A percentile compares a stretch with the other conserved stretches of the same genome.
These are phyloP conservation scores for Cryptosporidium meleagridis DNA, from an alignment of 169 alveolate species.

Conservation along the genomic window DNA sequence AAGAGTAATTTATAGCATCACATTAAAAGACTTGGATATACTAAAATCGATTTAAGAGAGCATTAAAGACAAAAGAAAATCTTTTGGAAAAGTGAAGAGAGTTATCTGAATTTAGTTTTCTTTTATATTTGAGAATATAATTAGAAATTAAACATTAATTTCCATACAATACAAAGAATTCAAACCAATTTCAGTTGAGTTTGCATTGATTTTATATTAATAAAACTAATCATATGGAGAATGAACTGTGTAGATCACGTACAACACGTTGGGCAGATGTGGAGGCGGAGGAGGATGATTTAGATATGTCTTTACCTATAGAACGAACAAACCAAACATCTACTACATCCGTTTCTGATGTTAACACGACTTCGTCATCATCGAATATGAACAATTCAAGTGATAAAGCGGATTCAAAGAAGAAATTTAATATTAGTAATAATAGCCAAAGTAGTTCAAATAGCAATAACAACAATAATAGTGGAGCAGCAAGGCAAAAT, in stretches of 20 bases:
- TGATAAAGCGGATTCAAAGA: background rate
- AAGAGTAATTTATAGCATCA: background rate
- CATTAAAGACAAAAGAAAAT: background rate
- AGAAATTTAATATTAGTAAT: background rate
- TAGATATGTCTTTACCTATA: conserved; percentile 61
- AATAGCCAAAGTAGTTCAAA: background rate
- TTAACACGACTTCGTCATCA: background rate
- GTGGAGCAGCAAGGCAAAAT: background rate
- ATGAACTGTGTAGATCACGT: conserved; percentile 67
- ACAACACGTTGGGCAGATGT: conserved; percentile 76
- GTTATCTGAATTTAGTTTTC: background rate
- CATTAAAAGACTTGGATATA: background rate
- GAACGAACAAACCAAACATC: background rate
- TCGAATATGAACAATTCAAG: background rate
- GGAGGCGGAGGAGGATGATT: conserved; percentile 71
- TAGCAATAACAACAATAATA: background rate
- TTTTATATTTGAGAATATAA: background rate
- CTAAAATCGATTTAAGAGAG: too few relatives aligned
- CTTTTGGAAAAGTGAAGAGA: background rate
- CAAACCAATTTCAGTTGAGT: background rate
- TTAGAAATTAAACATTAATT: background rate
- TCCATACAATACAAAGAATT: background rate
- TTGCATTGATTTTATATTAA: background rate
- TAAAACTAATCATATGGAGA: conserved; percentile 40
- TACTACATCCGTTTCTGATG: background rate